A percentile compares a stretch with the other conserved stretches of the same genome.
Conservation (phyloP, 2,329 filamentous ascomycete species). For the Dactylonectria estremocensis region DNA sequence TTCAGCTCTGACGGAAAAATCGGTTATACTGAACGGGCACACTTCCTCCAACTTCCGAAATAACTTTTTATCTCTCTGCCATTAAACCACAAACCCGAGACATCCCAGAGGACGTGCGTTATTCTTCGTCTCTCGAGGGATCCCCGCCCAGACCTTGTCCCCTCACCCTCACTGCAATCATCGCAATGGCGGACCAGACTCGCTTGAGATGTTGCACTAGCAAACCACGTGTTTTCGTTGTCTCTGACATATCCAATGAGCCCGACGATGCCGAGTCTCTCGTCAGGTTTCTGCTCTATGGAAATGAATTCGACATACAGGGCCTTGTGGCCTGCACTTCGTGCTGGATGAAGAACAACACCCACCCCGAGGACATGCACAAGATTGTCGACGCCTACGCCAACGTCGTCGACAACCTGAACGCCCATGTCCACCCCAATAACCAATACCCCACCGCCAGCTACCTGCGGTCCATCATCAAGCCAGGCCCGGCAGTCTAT, state of each 20-base stretch:
- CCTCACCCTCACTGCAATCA: no score
- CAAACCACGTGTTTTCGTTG: slow-evolving; percentile 57
- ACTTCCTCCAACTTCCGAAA: no score
- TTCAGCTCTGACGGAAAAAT: no score
- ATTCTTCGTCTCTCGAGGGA: no score
- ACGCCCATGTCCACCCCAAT: slow-evolving; percentile 62
- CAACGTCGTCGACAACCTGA: slow-evolving; percentile 62
- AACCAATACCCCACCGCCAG: slow-evolving; percentile 58
- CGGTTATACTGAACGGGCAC: no score
- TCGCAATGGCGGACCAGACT: no score
- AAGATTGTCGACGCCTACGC: slow-evolving; percentile 62
- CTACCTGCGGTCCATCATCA: slow-evolving; percentile 54
- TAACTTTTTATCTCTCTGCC: no score
- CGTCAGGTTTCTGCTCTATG: slow-evolving; percentile 61
- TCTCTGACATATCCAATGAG: slow-evolving; percentile 63
- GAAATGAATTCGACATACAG: slow-evolving; percentile 62
- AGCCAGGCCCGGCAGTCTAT: slow-evolving; percentile 54
- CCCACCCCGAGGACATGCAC: slow-evolving; percentile 59
- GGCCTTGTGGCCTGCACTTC: slow-evolving; percentile 63
- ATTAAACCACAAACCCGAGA: no score
- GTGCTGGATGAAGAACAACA: slow-evolving; percentile 60
- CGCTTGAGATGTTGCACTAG: no score
- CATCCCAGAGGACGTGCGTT: no score
- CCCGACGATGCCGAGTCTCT: slow-evolving; percentile 63
- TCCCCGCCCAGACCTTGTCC: no score